Percentiles rank a stretch among this genome's conserved stretches.
phyloP scores from a whole-genome alignment of 73 alveolate species.

The Symbiodinium natans region DNA sequence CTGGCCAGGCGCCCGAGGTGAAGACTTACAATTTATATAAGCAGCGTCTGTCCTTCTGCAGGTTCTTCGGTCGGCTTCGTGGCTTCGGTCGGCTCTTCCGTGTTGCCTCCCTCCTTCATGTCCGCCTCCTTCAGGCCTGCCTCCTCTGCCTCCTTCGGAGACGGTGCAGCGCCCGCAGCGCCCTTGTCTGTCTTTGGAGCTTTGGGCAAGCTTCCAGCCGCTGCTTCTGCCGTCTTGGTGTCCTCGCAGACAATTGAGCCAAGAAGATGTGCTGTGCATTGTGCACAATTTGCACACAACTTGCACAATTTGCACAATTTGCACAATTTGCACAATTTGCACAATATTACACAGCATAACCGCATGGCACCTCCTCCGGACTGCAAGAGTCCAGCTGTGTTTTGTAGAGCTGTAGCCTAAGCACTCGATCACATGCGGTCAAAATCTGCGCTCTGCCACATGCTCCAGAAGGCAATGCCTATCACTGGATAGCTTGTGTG shows the following conservation, averaged over 20 bases:
- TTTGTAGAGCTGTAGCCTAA: conserved; percentile 66
- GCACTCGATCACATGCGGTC: not conserved
- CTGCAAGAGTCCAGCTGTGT: conserved; percentile 81
- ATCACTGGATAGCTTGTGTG: too few species aligned
- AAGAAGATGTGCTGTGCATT: too few species aligned
- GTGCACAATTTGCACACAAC: too few species aligned
- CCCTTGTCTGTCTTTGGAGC: not conserved
- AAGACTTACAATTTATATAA: too few species aligned
- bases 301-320: too few species aligned
- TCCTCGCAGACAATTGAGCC: not conserved
- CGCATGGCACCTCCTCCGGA: conserved; percentile 36
- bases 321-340: too few species aligned
- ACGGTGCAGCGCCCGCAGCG: not conserved
- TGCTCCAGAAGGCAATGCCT: too few species aligned
- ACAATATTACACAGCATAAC: too few species aligned
- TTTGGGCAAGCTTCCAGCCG: conserved; percentile 4
- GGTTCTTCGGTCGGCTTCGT: not conserved
- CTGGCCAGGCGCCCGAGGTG: not conserved
- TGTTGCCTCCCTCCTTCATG: not conserved
- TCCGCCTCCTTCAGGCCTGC: not conserved
- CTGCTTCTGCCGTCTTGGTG: not conserved
- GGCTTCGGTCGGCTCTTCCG: not conserved
- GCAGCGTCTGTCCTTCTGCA: not conserved
- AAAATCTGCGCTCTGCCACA: too few species aligned
- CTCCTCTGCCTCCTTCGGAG: conserved; percentile 5